Evolutionary conservation across 2,329 filamentous ascomycete genomes (phyloP).

Genomic region (Aspergillus ustus): DNA sequence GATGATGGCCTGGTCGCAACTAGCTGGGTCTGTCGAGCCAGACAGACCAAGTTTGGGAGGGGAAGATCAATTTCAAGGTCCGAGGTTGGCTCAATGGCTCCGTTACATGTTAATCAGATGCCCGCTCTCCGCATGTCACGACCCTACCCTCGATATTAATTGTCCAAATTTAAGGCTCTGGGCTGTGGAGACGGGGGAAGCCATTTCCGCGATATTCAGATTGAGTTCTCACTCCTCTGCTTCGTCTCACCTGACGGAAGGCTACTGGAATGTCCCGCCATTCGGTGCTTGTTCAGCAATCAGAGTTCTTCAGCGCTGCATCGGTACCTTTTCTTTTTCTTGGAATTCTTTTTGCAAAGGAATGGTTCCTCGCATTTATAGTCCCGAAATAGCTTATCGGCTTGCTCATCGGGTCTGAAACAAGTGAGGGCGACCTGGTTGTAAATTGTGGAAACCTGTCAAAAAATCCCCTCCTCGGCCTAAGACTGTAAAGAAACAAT

Average conservation of each 20-base stretch:
- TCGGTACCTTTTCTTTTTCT: background rate
- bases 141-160: constrained; percentile 5
- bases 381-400: background rate
- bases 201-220: background rate
- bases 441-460: background rate
- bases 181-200: background rate
- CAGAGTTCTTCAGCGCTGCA: background rate
- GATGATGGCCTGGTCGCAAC: constrained; percentile 1
- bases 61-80: background rate
- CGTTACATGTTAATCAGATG: constrained; percentile 11
- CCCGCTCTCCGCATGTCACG: constrained; percentile 9
- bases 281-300: background rate
- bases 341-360: background rate
- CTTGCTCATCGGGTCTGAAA: background rate
- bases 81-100: background rate
- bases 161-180: background rate
- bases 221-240: background rate
- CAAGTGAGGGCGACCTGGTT: background rate
- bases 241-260: background rate
- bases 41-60: background rate
- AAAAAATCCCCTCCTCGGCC: background rate
- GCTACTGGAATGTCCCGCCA: background rate
- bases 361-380: background rate
- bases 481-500: background rate
- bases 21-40: background rate